phyloP scores from a whole-genome alignment of 2,329 filamentous ascomycete species.

The Cladosporium halotolerans region DNA sequence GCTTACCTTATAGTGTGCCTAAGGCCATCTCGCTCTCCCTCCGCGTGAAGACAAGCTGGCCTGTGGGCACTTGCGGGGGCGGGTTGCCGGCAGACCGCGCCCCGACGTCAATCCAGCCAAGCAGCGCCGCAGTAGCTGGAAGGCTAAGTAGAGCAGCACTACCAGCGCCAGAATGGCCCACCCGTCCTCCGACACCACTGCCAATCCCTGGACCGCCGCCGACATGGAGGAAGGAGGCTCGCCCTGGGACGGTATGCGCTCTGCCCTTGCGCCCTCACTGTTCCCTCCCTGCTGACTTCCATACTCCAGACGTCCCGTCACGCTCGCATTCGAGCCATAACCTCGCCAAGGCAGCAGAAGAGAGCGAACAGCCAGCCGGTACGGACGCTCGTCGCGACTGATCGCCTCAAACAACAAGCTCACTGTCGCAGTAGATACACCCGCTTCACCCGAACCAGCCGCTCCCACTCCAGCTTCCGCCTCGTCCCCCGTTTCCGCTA shows the following conservation, averaged over 20 bases:
- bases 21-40: too few species aligned
- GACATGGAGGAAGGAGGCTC: slow-evolving; percentile 29
- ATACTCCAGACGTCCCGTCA: slow-evolving; percentile 42
- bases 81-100: too few species aligned
- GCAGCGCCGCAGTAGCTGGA: slow-evolving; percentile 3
- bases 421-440: slow-evolving; percentile 4
- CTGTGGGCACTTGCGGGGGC: too few species aligned
- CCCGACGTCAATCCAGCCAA: slow-evolving; percentile 7
- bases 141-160: background rate
- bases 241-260: slow-evolving; percentile 27
- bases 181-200: slow-evolving; percentile 9
- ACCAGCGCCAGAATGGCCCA: slow-evolving; percentile 1
- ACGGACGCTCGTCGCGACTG: slow-evolving; percentile 9
- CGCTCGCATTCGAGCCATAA: slow-evolving; percentile 37
- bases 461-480: slow-evolving; percentile 18
- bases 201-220: slow-evolving; percentile 17
- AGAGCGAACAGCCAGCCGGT: slow-evolving; percentile 23
- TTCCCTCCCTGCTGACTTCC: slow-evolving; percentile 1
- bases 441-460: slow-evolving; percentile 11
- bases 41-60: too few species aligned
- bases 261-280: background rate
- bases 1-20: too few species aligned
- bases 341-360: slow-evolving; percentile 34
- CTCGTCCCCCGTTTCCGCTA: slow-evolving; percentile 18
- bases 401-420: too few species aligned